Conservation (phyloP, 2,329 filamentous ascomycete genomes). For the Didymella exigua region DNA sequence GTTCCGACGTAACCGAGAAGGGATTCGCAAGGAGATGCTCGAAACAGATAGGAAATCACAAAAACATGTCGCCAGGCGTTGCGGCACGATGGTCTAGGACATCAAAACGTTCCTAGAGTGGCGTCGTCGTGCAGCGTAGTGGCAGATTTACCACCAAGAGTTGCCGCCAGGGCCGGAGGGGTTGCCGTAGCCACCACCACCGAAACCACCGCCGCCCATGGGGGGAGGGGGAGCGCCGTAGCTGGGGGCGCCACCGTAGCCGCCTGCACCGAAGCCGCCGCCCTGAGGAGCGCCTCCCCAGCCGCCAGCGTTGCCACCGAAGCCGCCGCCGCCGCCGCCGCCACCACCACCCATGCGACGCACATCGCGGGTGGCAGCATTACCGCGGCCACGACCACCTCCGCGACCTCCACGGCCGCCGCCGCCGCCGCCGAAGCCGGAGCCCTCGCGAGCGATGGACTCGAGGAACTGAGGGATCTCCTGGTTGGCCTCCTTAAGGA, state of each 20-base stretch:
- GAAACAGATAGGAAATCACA: slow-evolving; percentile 37
- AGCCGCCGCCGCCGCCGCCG: slow-evolving; percentile 65
- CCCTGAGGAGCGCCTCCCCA: slow-evolving; percentile 46
- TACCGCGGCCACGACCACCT: slow-evolving; percentile 75
- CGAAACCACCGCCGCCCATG: slow-evolving; percentile 49
- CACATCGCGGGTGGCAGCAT: slow-evolving; percentile 80
- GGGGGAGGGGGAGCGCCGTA: slow-evolving; percentile 69
- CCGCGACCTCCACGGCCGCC: slow-evolving; percentile 67
- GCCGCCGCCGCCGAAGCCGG: slow-evolving; percentile 77
- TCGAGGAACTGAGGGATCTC: slow-evolving; percentile 93
- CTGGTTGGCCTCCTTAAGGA: slow-evolving; percentile 98
- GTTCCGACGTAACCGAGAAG: slow-evolving; percentile 42
- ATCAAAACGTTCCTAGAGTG: slow-evolving; percentile 37
- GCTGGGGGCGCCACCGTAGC: slow-evolving; percentile 52
- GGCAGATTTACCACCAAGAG: slow-evolving; percentile 67
- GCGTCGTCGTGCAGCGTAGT: slow-evolving; percentile 29
- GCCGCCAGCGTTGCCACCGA: slow-evolving; percentile 54
- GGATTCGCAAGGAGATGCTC: slow-evolving; percentile 39
- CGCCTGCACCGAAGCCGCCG: slow-evolving; percentile 40
- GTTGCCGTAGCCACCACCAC: slow-evolving; percentile 69
- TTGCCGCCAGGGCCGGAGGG: slow-evolving; percentile 67
- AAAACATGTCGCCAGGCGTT: slow-evolving; percentile 20
- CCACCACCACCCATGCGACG: slow-evolving; percentile 65
- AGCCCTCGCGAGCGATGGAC: slow-evolving; percentile 93
- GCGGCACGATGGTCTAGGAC: slow-evolving; percentile 33